Evolutionary conservation across 352 stramenopile genomes (phyloP).

Genomic region (Phytophthora colocasiae): DNA sequence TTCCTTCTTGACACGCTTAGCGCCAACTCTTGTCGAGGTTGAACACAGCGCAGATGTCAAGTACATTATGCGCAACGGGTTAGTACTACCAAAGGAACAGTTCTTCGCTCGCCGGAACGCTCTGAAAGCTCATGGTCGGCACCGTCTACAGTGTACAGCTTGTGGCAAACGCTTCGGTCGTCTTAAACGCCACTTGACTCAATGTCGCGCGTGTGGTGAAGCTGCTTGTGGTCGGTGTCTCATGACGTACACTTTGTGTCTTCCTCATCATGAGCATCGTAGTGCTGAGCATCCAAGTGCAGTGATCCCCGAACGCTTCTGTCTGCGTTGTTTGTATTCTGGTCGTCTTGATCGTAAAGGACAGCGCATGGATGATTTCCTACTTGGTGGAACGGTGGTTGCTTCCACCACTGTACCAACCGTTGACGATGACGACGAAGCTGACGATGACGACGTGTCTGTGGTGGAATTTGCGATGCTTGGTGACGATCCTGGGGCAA

Average conservation of each 20-base stretch:
- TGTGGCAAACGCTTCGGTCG: slow-evolving; percentile 52
- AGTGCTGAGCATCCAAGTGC: slow-evolving; percentile 63
- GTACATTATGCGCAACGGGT: slow-evolving; percentile 53
- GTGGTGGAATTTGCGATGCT: slow-evolving; percentile 38
- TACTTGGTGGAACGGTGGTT: slow-evolving; percentile 17
- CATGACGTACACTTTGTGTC: slow-evolving; percentile 64
- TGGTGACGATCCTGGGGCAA: slow-evolving; percentile 21
- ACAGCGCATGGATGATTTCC: slow-evolving; percentile 52
- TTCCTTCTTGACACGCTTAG: slow-evolving; percentile 51
- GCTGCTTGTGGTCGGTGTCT: slow-evolving; percentile 59
- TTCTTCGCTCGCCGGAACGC: slow-evolving; percentile 45
- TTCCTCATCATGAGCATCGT: slow-evolving; percentile 63
- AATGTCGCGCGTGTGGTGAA: slow-evolving; percentile 64
- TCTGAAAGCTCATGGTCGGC: slow-evolving; percentile 39
- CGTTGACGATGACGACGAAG: slow-evolving; percentile 36
- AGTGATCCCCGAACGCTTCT: slow-evolving; percentile 74
- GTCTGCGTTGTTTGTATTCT: slow-evolving; percentile 66
- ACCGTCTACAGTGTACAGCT: slow-evolving; percentile 43
- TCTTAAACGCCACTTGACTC: slow-evolving; percentile 48
- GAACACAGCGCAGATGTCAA: slow-evolving; percentile 61
- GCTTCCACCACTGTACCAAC: slow-evolving; percentile 29
- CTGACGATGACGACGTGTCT: slow-evolving; percentile 36
- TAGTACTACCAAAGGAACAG: slow-evolving; percentile 46
- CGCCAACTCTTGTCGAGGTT: slow-evolving; percentile 52
- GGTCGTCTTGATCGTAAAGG: slow-evolving; percentile 60